Evolutionary conservation across 2,329 filamentous ascomycete genomes (phyloP), one percentile per base, ranked within the genome.

Genomic region (Colletotrichum agaves): DNA sequence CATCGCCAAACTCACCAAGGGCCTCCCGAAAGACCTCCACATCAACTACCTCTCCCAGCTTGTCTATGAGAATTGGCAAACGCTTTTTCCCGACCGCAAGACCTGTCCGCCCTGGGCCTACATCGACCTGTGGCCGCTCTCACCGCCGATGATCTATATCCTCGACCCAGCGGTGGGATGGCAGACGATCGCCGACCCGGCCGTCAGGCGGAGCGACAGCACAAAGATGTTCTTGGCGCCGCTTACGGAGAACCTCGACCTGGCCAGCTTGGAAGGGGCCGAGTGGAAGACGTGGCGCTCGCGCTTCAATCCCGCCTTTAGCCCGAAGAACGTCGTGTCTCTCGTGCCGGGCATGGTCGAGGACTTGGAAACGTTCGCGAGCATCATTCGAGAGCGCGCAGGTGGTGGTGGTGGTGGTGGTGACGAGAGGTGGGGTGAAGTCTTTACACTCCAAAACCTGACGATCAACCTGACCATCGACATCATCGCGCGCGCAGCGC

Each of bases 401-500:
- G 76, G 76, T 1, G 66, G n/a, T n/a, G n/a, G n/a, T n/a, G n/a
- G n/a, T n/a, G n/a, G n/a, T n/a, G 76, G 76, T 1, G 66, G 64
- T 33, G 69, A 73, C 27, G 73, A 74, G 6, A 62, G 69, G 43
- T 77, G 75, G 76, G 74, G 75, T 19, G 55, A 70, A 13, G 71
- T 78, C n/a, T 78, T 79, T 35, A 60, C 71, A 7, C 71, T 83
- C 5, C 75, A 81, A 60, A 69, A 76, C 7, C 75, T 73, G 17
- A 76, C 79, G 2, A 78, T 75, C 5, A 78, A 79, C 58, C 69
- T 83, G 15, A 78, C 81, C 0, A 77, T 82, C 8, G 80, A 83
- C 52, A 73, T 82, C 31, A 83, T 81, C 50, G 72, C 72, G 15
- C 74, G 77, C n/a, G 75, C 78, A 13, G 73, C 77, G 3, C 68